Evolutionary conservation across 495 filamentous ascomycete species (phyloP), one percentile per base, ranked within the genome.

Genomic region (Gamarada debralockiae): DNA sequence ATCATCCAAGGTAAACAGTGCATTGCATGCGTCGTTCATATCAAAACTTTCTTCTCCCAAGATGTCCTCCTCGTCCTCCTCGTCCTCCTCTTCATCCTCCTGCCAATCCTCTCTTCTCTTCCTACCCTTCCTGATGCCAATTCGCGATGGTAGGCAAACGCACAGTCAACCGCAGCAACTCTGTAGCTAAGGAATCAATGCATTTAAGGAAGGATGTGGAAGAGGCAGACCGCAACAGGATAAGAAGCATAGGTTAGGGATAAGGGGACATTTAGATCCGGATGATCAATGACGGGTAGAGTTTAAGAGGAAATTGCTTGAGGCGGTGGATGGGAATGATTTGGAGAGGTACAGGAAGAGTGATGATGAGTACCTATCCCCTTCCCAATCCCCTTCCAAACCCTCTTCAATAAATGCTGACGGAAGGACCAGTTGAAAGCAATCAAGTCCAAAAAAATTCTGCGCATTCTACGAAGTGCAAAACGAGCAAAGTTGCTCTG

Each of bases 391-490:
- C 41, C 12, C 24, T 44, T 4, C 41, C 24, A 44, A 44, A 17
- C 8, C 8, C 22, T 18, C 27, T 9, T n/a, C 8, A n/a, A n/a
- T 17, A 20, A 18, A 23, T 21, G 20, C 40, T 43, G 22, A 43
- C 21, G 21, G 10, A 21, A 13, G 2, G 40, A 8, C 7, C 40
- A 55, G 52, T 23, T 55, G 25, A 75, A 75, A 43, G 53, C 41
- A 2, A 75, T 79, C 44, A 65, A 71, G 57, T 69, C 72, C 42
- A 76, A 76, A 55, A 73, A 73, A 53, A 53, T 80, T n/a, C 1
- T 50, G 70, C 3, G 29, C 44, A 6, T 78, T 75, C 49, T 79
- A 79, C 57, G 69, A 75, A 48, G 58, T 58, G 15, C 76, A 78
- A 55, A 81, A 81, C 50, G 64, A 70, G 27, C 49, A n/a, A n/a